phyloP scores from a whole-genome alignment of 2,329 filamentous ascomycete genomes.

The Alternaria solani region DNA sequence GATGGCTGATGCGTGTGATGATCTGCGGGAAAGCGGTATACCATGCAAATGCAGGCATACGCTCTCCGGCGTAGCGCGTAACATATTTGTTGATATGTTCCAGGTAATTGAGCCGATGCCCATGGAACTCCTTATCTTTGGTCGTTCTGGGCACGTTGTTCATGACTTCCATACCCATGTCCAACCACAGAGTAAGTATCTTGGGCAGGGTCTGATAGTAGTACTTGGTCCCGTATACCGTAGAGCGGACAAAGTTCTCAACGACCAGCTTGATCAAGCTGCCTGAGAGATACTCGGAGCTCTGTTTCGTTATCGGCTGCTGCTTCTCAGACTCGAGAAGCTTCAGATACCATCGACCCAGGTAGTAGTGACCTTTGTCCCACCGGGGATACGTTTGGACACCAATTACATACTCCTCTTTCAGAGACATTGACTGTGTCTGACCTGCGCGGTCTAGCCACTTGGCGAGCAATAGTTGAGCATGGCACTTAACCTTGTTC shows the following conservation, averaged over 20 bases:
- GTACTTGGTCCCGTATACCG: slow-evolving; percentile 91
- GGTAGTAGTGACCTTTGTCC: slow-evolving; percentile 98
- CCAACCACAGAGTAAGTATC: slow-evolving; percentile 91
- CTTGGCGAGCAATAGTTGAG: slow-evolving; percentile 88
- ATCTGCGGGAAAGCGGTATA: slow-evolving; percentile 90
- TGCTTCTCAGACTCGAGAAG: slow-evolving; percentile 87
- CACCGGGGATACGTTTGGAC: slow-evolving; percentile 74
- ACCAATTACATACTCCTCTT: slow-evolving; percentile 76
- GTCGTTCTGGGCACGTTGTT: slow-evolving; percentile 29
- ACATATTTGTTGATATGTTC: slow-evolving; percentile 69
- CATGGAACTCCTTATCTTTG: slow-evolving; percentile 43
- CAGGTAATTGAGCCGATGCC: slow-evolving; percentile 40
- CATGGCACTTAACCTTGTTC: slow-evolving; percentile 74
- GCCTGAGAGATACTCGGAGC: slow-evolving; percentile 67
- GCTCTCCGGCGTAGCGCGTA: slow-evolving; percentile 74
- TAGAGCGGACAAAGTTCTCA: slow-evolving; percentile 88
- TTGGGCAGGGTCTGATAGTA: slow-evolving; percentile 94
- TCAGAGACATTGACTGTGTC: slow-evolving; percentile 82
- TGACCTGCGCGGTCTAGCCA: slow-evolving; percentile 97
- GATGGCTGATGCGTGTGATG: slow-evolving; percentile 93
- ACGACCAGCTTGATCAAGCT: slow-evolving; percentile 89
- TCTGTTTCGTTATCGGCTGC: slow-evolving; percentile 77
- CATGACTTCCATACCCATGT: slow-evolving; percentile 78
- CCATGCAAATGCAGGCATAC: slow-evolving; percentile 78
- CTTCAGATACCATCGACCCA: slow-evolving; percentile 97